Base-by-base conservation (phyloP, 345 rosid species). In the Eucalyptus brandiana region DNA sequence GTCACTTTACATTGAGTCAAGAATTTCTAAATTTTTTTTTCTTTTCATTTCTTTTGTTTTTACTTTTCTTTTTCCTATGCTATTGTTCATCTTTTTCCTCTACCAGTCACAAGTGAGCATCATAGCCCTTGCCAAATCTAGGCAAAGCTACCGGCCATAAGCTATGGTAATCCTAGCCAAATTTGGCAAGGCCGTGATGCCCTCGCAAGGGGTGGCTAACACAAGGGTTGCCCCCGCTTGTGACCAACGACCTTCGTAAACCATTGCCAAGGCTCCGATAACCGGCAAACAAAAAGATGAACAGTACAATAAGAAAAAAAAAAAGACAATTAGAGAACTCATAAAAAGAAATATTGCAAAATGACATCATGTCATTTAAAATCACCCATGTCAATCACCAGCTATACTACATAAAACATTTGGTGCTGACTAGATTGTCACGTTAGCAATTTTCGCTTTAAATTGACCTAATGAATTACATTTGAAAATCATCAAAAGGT, bases 311-410 rank as follows among this genome's bases (percentile, higher is more conserved):
- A 18, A 37, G 4, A 1, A 14, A 65, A 14, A 65, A 62, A n/a
- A 37, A 6, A 37, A 37, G 24, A 37, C 24, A 37, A 72, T 17
- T 11, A 11, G 4, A 72, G 28, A 37, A 37, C 23, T 72, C 40
- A 10, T 1, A 21, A 72, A 72, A 18, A 37, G 12, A 72, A 72
- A 76, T 18, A 19, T 76, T 76, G 83, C 30, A 40, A 37, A 76
- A 72, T 37, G 28, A 72, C 8, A 37, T 37, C 9, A 1, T 72
- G 45, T 37, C 24, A 69, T 32, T 69, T 72, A 72, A 72, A 24
- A 72, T 37, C 1, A 1, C 4, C 45, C 14, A 37, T 2, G 2
- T 72, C 1, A 72, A 12, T 12, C 15, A 1, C 45, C 3, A 6
- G 5, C 5, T 40, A 19, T 37, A 24, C 26, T 19, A 37, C 4